A percentile compares a stretch with the other conserved stretches of the same genome.
These are phyloP conservation scores for Schizonepeta tenuifolia DNA, from an alignment of 257 asterid genomes.

Conservation along the genomic window DNA sequence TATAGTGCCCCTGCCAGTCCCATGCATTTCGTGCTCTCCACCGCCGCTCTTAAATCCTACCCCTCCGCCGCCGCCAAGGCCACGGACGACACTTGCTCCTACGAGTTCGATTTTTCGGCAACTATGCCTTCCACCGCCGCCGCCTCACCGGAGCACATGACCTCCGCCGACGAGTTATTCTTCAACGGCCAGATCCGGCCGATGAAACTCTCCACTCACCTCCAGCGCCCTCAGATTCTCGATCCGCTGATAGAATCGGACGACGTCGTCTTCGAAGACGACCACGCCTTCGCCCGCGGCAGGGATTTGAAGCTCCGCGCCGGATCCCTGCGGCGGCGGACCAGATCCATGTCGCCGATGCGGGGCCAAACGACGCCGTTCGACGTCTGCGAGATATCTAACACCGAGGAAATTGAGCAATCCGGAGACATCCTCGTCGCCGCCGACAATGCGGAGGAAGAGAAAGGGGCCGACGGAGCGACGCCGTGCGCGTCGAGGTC, in stretches of 20 bases:
- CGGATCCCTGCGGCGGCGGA: slow-evolving; percentile 73
- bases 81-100: slow-evolving; percentile 32
- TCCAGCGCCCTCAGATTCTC: slow-evolving; percentile 58
- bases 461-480: slow-evolving; percentile 33
- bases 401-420: neutral
- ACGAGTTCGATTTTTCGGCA: slow-evolving; percentile 71
- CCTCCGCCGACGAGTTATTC: slow-evolving; percentile 89
- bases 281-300: slow-evolving; percentile 44
- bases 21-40: slow-evolving; percentile 70
- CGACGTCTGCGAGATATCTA: slow-evolving; percentile 19
- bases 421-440: neutral
- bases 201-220: slow-evolving; percentile 72
- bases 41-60: slow-evolving; percentile 31
- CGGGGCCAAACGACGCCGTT: slow-evolving; percentile 44
- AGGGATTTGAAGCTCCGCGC: slow-evolving; percentile 62
- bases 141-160: slow-evolving; percentile 56
- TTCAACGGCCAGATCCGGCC: slow-evolving; percentile 95
- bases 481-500: slow-evolving; percentile 70
- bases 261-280: slow-evolving; percentile 43
- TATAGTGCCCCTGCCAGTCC: slow-evolving; percentile 94
- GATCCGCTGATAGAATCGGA: slow-evolving; percentile 60
- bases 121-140: slow-evolving; percentile 45
- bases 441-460: neutral
- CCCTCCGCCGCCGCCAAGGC: slow-evolving; percentile 34
- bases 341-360: slow-evolving; percentile 88